phyloP scores from a whole-genome alignment of 805 yeast species.

The Candida hungchunana region DNA sequence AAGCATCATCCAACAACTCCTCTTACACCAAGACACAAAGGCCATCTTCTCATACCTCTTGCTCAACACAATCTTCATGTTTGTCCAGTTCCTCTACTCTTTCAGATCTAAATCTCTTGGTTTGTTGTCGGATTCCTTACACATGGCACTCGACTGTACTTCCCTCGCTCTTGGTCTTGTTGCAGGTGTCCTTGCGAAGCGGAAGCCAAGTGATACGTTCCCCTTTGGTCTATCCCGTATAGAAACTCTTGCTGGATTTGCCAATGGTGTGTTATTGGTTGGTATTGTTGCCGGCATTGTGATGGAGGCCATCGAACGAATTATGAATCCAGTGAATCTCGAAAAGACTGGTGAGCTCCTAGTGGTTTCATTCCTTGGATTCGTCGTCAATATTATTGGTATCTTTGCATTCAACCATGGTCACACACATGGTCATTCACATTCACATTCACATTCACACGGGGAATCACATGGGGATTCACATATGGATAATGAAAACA shows the following conservation, averaged over 20 bases:
- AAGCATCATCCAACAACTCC: slow-evolving; percentile 20
- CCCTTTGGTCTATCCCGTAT: slow-evolving; percentile 85
- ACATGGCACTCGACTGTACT: slow-evolving; percentile 93
- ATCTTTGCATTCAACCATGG: slow-evolving; percentile 93
- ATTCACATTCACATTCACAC: slow-evolving; percentile 5
- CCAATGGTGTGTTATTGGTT: slow-evolving; percentile 83
- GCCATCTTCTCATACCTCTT: slow-evolving; percentile 85
- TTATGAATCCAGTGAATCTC: slow-evolving; percentile 70
- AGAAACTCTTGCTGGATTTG: slow-evolving; percentile 91
- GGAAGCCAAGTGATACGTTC: slow-evolving; percentile 59
- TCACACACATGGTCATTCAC: slow-evolving; percentile 43
- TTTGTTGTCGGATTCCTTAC: slow-evolving; percentile 85
- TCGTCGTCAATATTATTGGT: slow-evolving; percentile 86
- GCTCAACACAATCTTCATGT: slow-evolving; percentile 89
- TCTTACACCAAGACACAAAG: slow-evolving; percentile 60
- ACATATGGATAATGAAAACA: slow-evolving; percentile 58
- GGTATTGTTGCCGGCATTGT: slow-evolving; percentile 88
- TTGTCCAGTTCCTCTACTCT: slow-evolving; percentile 87
- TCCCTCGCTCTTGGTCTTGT: slow-evolving; percentile 85
- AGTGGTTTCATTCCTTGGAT: slow-evolving; percentile 79
- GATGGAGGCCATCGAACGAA: slow-evolving; percentile 80
- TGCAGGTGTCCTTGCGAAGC: slow-evolving; percentile 67
- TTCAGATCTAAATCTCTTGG: slow-evolving; percentile 92
- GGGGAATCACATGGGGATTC: slow-evolving; percentile 26
- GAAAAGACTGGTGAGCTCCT: slow-evolving; percentile 80